Percentiles rank a stretch among this genome's conserved stretches.
phyloP scores from a whole-genome alignment of 164 flowering plant species.

The Vitis rotundifolia region DNA sequence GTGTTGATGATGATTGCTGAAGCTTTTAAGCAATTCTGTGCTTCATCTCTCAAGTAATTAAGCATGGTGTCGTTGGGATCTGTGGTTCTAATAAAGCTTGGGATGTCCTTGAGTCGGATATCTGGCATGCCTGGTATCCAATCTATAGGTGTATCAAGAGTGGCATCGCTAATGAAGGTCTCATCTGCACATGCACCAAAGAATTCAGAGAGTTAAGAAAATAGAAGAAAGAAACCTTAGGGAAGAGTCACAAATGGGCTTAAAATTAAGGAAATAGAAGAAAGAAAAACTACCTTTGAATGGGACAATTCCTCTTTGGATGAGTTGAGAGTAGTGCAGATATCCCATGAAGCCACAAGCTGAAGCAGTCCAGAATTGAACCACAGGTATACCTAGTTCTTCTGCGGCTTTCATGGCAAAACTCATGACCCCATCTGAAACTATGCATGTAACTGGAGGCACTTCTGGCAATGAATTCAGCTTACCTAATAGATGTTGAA shows the following conservation, averaged over 20 bases:
- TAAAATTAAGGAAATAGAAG: no score
- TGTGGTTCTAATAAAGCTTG: not conserved
- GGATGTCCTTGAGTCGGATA: slow-evolving; percentile 7
- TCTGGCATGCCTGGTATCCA: slow-evolving; percentile 16
- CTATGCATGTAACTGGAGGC: slow-evolving; percentile 28
- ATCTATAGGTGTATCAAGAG: not conserved
- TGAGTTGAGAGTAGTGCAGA: slow-evolving; percentile 17
- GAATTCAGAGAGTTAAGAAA: no score
- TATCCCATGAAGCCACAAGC: slow-evolving; percentile 28
- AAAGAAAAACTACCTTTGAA: slow-evolving; percentile 6
- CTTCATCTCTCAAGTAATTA: not conserved
- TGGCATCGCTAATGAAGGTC: no score
- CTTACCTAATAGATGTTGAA: slow-evolving; percentile 20
- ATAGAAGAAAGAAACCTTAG: no score
- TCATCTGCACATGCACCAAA: no score
- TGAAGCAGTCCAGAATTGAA: slow-evolving; percentile 29
- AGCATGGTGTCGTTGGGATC: not conserved
- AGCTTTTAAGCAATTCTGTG: not conserved
- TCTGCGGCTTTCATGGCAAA: slow-evolving; percentile 26
- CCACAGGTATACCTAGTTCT: slow-evolving; percentile 24
- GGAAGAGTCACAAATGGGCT: no score
- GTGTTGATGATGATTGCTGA: slow-evolving; percentile 27
- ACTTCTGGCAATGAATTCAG: slow-evolving; percentile 11
- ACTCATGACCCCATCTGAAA: slow-evolving; percentile 36
- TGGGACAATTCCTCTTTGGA: slow-evolving; percentile 27